Percentiles rank a stretch among this genome's conserved stretches.
phyloP scores from a whole-genome alignment of 2,329 filamentous ascomycete species.

The Aschersonia sp. region DNA sequence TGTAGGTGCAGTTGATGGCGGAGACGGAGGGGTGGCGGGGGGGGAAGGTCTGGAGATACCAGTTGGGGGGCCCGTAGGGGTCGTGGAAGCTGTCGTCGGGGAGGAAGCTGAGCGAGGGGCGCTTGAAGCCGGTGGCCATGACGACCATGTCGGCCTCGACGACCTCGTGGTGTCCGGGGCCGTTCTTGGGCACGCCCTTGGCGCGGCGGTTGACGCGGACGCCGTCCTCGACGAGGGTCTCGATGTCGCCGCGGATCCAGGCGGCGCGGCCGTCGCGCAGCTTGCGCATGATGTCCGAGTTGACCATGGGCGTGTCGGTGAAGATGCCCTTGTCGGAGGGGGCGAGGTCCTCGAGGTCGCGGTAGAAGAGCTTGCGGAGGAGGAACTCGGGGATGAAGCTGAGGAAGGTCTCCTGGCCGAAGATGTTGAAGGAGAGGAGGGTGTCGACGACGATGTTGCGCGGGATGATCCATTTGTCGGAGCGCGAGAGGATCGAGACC shows the following conservation, averaged over 20 bases:
- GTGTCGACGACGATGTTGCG: slow-evolving; percentile 62
- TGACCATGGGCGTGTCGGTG: slow-evolving; percentile 76
- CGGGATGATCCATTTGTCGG: slow-evolving; percentile 80
- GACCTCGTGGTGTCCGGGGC: slow-evolving; percentile 50
- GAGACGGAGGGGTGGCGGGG: slow-evolving; percentile 58
- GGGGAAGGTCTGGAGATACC: slow-evolving; percentile 81
- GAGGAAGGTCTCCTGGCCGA: slow-evolving; percentile 60
- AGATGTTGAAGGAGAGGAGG: slow-evolving; percentile 62
- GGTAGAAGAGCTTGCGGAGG: slow-evolving; percentile 67
- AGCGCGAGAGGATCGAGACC: slow-evolving; percentile 59
- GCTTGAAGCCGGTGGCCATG: slow-evolving; percentile 70
- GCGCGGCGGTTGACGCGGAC: slow-evolving; percentile 58
- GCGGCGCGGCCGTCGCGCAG: slow-evolving; percentile 56
- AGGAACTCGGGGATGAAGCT: slow-evolving; percentile 68
- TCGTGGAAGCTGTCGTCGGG: slow-evolving; percentile 58
- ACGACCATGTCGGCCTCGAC: slow-evolving; percentile 64
- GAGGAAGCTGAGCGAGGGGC: slow-evolving; percentile 59
- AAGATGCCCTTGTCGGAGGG: slow-evolving; percentile 55
- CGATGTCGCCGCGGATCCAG: slow-evolving; percentile 72
- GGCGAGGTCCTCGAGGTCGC: slow-evolving; percentile 60
- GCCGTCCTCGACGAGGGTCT: slow-evolving; percentile 46
- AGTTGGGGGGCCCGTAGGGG: slow-evolving; percentile 66
- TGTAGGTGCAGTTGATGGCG: slow-evolving; percentile 71
- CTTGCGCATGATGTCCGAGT: slow-evolving; percentile 64
- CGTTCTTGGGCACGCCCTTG: slow-evolving; percentile 60